Evolutionary conservation across 177 flowering plant genomes (phyloP).

Genomic region (Vitis hybrid): DNA sequence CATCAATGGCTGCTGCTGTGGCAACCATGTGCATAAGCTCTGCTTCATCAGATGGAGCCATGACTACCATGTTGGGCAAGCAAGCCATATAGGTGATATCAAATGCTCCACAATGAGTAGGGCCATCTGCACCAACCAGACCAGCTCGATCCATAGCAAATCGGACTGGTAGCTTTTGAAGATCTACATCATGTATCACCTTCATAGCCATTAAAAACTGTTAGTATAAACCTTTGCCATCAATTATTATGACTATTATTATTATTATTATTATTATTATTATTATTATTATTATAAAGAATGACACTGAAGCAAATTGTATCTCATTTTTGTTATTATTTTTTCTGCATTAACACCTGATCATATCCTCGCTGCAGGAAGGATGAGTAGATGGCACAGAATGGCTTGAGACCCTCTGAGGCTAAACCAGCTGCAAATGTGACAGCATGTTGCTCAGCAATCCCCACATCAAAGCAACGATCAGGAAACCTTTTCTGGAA

Average conservation of each 20-base stretch:
- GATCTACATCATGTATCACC: slow-evolving; percentile 98
- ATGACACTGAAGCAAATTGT: not conserved
- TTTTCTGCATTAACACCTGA: slow-evolving; percentile 43
- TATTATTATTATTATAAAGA: too few relatives aligned
- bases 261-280: too few relatives aligned
- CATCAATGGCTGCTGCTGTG: slow-evolving; percentile 86
- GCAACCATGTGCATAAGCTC: slow-evolving; percentile 96
- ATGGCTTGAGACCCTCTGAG: slow-evolving; percentile 94
- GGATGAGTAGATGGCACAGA: slow-evolving; percentile 91
- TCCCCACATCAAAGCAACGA: slow-evolving; percentile 93
- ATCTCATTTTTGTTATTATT: not conserved
- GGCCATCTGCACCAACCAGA: slow-evolving; percentile 94
- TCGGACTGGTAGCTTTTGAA: slow-evolving; percentile 89
- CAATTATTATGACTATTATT: too few relatives aligned
- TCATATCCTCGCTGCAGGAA: slow-evolving; percentile 93
- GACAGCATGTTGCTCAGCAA: slow-evolving; percentile 97
- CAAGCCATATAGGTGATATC: slow-evolving; percentile 94
- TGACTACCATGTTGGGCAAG: slow-evolving; percentile 93
- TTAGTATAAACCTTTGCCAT: slow-evolving; percentile 1
- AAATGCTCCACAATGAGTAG: slow-evolving; percentile 96
- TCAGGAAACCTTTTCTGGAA: slow-evolving; percentile 85
- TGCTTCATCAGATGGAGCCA: slow-evolving; percentile 95
- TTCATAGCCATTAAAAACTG: slow-evolving; percentile 18
- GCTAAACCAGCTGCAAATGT: slow-evolving; percentile 99
- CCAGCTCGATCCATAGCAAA: slow-evolving; percentile 94